Percentiles rank a stretch among this genome's conserved stretches.
Conservation (phyloP, 2,329 filamentous ascomycete species). For the Chaetomium sp. region DNA sequence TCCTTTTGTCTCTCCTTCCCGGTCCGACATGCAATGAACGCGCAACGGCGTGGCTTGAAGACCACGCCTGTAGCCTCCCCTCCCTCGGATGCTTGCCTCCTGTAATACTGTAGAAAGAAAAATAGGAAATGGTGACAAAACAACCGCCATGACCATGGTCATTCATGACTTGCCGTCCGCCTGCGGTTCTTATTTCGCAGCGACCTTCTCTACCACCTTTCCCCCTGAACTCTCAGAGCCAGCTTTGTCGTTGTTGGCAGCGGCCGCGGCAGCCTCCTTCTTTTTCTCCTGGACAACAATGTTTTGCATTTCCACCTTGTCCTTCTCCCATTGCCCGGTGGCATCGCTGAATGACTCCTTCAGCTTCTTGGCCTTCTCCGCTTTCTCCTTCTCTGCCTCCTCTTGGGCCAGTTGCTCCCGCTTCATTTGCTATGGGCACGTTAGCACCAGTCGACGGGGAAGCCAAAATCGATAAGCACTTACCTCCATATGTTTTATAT, state of each 20-base stretch:
- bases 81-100: background rate
- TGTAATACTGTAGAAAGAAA: background rate
- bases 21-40: constrained; percentile 18
- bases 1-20: constrained; percentile 27
- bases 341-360: constrained; percentile 79
- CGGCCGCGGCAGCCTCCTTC: constrained; percentile 33
- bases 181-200: constrained; percentile 14
- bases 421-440: constrained; percentile 76
- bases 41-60: constrained; percentile 4
- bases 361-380: constrained; percentile 73
- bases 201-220: constrained; percentile 26
- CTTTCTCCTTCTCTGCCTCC: constrained; percentile 73
- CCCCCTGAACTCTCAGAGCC: constrained; percentile 16
- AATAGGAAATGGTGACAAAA: background rate
- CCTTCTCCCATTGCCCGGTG: constrained; percentile 82
- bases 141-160: background rate
- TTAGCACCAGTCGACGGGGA: constrained; percentile 27
- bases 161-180: constrained; percentile 24
- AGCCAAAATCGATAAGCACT: constrained; percentile 29
- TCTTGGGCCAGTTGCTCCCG: constrained; percentile 78
- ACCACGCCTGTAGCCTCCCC: background rate
- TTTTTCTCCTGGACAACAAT: constrained; percentile 61
- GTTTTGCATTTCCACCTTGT: constrained; percentile 77
- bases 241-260: constrained; percentile 22
- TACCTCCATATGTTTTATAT: constrained; percentile 94